Evolutionary conservation across 202 grass and related monocot species (phyloP).

Genomic region (Saccharum hybrid): DNA sequence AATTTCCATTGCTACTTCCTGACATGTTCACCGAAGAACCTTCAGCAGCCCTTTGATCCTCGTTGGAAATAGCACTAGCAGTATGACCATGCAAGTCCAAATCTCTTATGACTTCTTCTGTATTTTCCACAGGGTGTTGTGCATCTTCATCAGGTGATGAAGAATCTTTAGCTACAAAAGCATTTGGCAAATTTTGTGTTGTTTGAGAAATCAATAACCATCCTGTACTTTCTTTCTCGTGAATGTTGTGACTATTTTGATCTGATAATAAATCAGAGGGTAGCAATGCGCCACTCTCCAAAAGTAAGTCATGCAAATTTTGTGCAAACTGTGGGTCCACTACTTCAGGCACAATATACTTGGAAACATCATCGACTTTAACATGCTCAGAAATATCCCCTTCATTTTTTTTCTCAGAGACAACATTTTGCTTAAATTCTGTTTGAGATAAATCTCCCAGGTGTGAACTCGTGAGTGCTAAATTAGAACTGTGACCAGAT

Average conservation of each 20-base stretch:
- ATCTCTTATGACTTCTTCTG: slow-evolving; percentile 45
- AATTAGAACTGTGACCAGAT: slow-evolving; percentile 49
- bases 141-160: slow-evolving; percentile 48
- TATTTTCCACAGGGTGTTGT: slow-evolving; percentile 38
- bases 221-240: slow-evolving; percentile 46
- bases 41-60: slow-evolving; percentile 45
- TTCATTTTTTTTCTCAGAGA: slow-evolving; percentile 24
- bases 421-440: slow-evolving; percentile 36
- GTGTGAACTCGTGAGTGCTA: slow-evolving; percentile 45
- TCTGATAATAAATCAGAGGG: slow-evolving; percentile 61
- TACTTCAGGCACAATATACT: slow-evolving; percentile 59
- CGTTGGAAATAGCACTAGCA: slow-evolving; percentile 37
- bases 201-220: slow-evolving; percentile 54
- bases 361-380: slow-evolving; percentile 69
- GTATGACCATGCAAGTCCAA: slow-evolving; percentile 36
- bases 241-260: slow-evolving; percentile 44
- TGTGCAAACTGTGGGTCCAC: slow-evolving; percentile 61
- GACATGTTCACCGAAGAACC: slow-evolving; percentile 50
- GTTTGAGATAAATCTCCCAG: slow-evolving; percentile 54
- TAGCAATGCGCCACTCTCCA: slow-evolving; percentile 68
- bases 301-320: slow-evolving; percentile 69
- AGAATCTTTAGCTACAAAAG: slow-evolving; percentile 41
- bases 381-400: slow-evolving; percentile 55
- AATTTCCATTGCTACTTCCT: slow-evolving; percentile 48
- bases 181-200: slow-evolving; percentile 35